phyloP scores from a whole-genome alignment of 208 protist genomes.

The Acanthamoeba royreba region DNA sequence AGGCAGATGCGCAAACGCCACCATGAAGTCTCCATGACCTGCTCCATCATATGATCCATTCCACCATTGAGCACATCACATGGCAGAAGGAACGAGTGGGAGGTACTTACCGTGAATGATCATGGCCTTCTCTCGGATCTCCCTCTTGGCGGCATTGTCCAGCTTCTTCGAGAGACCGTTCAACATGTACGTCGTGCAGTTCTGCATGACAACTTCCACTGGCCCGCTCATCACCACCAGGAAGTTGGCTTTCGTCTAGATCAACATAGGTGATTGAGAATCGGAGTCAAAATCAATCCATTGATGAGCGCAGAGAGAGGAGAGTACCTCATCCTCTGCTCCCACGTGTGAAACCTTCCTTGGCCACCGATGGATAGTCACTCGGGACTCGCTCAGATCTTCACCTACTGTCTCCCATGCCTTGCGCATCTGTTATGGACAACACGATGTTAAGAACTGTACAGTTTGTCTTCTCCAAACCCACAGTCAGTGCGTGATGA shows the following conservation, averaged over 20 bases:
- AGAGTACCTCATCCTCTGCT: neutral
- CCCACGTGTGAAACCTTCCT: neutral
- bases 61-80: too few species aligned
- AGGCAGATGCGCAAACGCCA: neutral
- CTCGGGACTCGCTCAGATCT: neutral
- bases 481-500: neutral
- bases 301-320: neutral
- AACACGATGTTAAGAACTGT: neutral
- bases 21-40: neutral
- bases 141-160: neutral
- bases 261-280: neutral
- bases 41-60: too few species aligned
- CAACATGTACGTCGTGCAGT: neutral
- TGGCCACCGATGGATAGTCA: neutral
- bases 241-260: neutral
- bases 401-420: neutral
- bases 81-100: too few species aligned
- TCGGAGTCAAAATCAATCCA: neutral
- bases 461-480: neutral
- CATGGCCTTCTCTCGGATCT: neutral
- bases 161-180: neutral
- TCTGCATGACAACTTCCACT: neutral
- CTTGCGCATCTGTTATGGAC: neutral
- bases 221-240: neutral
- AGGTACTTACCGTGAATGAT: too few species aligned